phyloP scores from a whole-genome alignment of 2,329 filamentous ascomycete genomes.

The Exophiala xenobiotica region DNA sequence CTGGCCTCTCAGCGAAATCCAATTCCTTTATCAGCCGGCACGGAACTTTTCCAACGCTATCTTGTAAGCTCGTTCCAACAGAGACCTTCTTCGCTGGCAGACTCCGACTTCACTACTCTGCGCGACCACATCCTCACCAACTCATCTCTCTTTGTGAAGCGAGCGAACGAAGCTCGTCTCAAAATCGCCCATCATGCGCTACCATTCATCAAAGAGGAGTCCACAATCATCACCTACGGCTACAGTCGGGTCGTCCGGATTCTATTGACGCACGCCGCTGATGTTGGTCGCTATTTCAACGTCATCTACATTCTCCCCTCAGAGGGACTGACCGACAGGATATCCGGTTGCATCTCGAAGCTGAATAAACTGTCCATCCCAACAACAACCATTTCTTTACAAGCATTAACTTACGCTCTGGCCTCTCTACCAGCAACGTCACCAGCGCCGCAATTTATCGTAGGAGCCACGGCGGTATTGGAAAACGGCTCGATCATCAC shows the following conservation, averaged over 20 bases:
- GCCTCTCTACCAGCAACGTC: constrained; percentile 14
- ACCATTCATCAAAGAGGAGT: constrained; percentile 74
- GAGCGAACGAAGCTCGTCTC: constrained; percentile 73
- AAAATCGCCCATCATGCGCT: constrained; percentile 78
- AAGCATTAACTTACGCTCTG: constrained; percentile 21
- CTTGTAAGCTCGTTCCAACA: constrained; percentile 70
- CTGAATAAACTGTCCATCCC: constrained; percentile 23
- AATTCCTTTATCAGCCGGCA: constrained; percentile 87
- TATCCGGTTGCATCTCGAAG: constrained; percentile 6
- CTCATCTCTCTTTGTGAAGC: constrained; percentile 78
- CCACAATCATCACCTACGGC: constrained; percentile 85
- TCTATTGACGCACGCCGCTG: constrained; percentile 58
- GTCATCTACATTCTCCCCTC: constrained; percentile 72
- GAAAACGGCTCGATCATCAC: constrained; percentile 93
- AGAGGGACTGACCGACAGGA: not conserved
- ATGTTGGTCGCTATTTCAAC: constrained; percentile 66
- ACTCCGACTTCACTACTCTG: constrained; percentile 76
- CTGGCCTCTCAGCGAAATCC: constrained; percentile 81
- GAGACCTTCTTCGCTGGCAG: constrained; percentile 45
- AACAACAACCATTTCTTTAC: constrained; percentile 23
- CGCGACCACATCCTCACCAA: constrained; percentile 82
- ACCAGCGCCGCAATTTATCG: constrained; percentile 52
- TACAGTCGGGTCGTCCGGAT: constrained; percentile 80
- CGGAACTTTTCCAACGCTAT: constrained; percentile 93
- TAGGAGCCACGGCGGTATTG: constrained; percentile 78